Evolutionary conservation across 306 rosid species (phyloP), one percentile per base, ranked within the genome.

Genomic region (Castanea sativa): DNA sequence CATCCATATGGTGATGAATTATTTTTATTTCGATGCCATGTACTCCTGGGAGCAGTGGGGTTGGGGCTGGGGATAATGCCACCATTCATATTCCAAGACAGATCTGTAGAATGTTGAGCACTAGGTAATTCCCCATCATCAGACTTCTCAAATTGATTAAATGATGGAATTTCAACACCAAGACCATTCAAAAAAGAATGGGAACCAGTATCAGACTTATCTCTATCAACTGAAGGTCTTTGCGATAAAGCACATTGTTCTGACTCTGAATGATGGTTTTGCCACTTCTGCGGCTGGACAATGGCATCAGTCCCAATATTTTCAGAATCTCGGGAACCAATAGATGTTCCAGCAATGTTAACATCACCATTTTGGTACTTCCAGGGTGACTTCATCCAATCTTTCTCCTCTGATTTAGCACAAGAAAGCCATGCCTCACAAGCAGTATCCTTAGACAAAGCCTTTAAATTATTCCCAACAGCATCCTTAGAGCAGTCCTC

Each of bases 11-110:
- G 79, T 69, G 87, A 84, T 57, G 87, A 74, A 84, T 64, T 84
- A 78, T 73, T 91, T 84, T 78, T 88, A 86, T 82, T 91, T 71
- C 85, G 88, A 71, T 89, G 89, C 91, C 94, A 80, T 43, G 92
- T 84, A 88, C 96, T 96, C 83, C 98, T 88, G 33, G 91, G 93
- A 79, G 92, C 99, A 76, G 97, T 91, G 68, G 90, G 90, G 81
- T 89, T 93, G 70, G 96, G 91, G 82, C 93, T 89, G 82, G 84
- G 90, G 58, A 86, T 75, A 75, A 82, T 71, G 76, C 88, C 79
- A 77, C 85, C 87, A 87, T 87, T 87, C 83, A 78, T 76, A 84
- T 87, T 93, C 86, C 90, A 87, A 74, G 87, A 79, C 53, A 77
- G 57, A 73, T 90, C 94, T 58, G 87, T 79, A 86, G 94, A 79